Conservation (phyloP, 2,329 filamentous ascomycete species). For the Westerdykella aurantiaca region DNA sequence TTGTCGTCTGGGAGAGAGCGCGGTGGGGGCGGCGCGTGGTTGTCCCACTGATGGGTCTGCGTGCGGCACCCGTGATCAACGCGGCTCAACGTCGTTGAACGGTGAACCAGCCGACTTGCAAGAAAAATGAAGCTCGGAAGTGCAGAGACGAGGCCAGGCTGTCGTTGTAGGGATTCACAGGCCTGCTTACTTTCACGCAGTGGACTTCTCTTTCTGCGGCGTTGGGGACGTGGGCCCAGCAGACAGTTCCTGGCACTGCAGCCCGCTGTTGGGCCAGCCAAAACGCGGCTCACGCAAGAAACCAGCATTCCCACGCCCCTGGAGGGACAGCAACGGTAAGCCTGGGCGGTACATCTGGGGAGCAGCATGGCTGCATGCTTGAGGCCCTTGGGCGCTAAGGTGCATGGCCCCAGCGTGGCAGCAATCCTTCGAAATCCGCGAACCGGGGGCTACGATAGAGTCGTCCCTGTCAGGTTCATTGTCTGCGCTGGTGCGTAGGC, state of each 20-base stretch:
- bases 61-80: not conserved
- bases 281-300: constrained; percentile 27
- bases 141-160: not conserved
- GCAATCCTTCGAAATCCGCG: constrained; percentile 18
- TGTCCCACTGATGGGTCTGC: not conserved
- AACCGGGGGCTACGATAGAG: constrained; percentile 29
- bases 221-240: constrained; percentile 17
- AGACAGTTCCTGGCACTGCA: constrained; percentile 26
- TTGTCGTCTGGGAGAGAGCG: not conserved
- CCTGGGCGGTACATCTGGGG: constrained; percentile 7
- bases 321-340: constrained; percentile 8
- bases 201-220: not conserved
- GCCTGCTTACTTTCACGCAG: not conserved
- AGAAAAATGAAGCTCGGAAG: too few species aligned
- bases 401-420: constrained; percentile 14
- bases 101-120: not conserved
- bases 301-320: constrained; percentile 13
- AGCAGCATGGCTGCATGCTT: constrained; percentile 7
- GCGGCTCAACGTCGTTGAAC: constrained; percentile 1
- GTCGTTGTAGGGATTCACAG: not conserved
- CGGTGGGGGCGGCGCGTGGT: not conserved
- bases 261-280: constrained; percentile 28
- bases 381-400: constrained; percentile 14
- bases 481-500: constrained; percentile 8
- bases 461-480: constrained; percentile 20